Percentiles rank a stretch among this genome's conserved stretches.
These are phyloP conservation scores for Lumnitzera littorea DNA, from an alignment of 345 rosid species.

Conservation along the genomic window DNA sequence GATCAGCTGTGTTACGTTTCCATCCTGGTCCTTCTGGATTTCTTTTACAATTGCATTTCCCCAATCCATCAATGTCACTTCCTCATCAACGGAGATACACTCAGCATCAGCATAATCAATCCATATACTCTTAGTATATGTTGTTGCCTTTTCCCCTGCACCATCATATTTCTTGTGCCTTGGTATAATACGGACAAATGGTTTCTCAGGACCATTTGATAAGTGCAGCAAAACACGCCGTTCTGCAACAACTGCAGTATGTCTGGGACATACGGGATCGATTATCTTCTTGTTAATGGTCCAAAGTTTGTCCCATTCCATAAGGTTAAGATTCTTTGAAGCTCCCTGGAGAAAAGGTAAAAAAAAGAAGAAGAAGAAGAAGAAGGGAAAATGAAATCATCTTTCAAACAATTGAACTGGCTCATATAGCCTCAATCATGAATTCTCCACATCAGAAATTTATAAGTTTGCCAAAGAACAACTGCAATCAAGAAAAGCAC, in stretches of 20 bases:
- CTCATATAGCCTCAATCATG: too few species aligned
- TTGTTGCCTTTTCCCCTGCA: slow-evolving; percentile 89
- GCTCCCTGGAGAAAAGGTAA: slow-evolving; percentile 55
- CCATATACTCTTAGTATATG: slow-evolving; percentile 75
- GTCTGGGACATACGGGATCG: slow-evolving; percentile 94
- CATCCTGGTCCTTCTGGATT: slow-evolving; percentile 49
- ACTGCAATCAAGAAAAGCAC: too few species aligned
- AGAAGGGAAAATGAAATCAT: neutral
- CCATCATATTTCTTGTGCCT: slow-evolving; percentile 89
- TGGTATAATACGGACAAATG: slow-evolving; percentile 67
- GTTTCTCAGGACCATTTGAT: slow-evolving; percentile 55
- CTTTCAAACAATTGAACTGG: too few species aligned
- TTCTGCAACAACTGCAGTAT: slow-evolving; percentile 81
- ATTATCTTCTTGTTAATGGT: slow-evolving; percentile 82
- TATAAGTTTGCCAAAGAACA: too few species aligned
- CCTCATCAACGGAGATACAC: slow-evolving; percentile 61
- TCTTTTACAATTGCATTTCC: slow-evolving; percentile 81
- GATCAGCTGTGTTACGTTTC: slow-evolving; percentile 40
- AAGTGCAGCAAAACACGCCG: slow-evolving; percentile 48
- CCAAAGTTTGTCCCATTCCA: slow-evolving; percentile 99
- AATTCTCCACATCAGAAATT: too few species aligned
- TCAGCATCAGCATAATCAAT: slow-evolving; percentile 68
- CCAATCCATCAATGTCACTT: slow-evolving; percentile 92
- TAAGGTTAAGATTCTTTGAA: slow-evolving; percentile 83
- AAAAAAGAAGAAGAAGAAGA: neutral